phyloP scores from a whole-genome alignment of 805 yeast species.

The Candida chauliodis region DNA sequence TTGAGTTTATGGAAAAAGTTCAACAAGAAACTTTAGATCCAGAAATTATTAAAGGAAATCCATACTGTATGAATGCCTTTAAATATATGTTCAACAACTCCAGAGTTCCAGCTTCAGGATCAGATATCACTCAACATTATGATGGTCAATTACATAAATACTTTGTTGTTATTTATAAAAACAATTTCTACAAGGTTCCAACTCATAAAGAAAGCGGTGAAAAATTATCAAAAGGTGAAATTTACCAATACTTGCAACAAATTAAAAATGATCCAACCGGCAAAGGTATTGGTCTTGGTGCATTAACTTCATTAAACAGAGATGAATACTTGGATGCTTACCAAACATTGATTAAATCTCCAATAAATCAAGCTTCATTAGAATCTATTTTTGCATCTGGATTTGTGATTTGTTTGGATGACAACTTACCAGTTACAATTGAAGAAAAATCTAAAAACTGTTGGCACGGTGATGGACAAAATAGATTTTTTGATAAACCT shows the following conservation, averaged over 20 bases:
- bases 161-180: slow-evolving; percentile 68
- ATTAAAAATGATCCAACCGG: slow-evolving; percentile 41
- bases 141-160: slow-evolving; percentile 53
- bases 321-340: slow-evolving; percentile 73
- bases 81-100: slow-evolving; percentile 86
- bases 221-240: slow-evolving; percentile 42
- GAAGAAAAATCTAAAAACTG: slow-evolving; percentile 79
- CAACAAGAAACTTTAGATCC: slow-evolving; percentile 76
- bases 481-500: slow-evolving; percentile 91
- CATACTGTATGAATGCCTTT: slow-evolving; percentile 95
- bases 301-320: slow-evolving; percentile 79
- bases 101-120: slow-evolving; percentile 66
- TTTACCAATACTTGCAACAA: slow-evolving; percentile 56
- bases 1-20: slow-evolving; percentile 62
- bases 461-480: slow-evolving; percentile 95
- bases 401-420: slow-evolving; percentile 77
- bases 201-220: slow-evolving; percentile 43
- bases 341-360: slow-evolving; percentile 52
- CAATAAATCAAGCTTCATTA: slow-evolving; percentile 58
- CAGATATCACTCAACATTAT: slow-evolving; percentile 61
- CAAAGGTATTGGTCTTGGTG: slow-evolving; percentile 62
- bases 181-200: slow-evolving; percentile 74
- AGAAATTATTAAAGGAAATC: slow-evolving; percentile 70
- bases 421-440: slow-evolving; percentile 66
- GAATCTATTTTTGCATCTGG: slow-evolving; percentile 73